Percentiles rank a stretch among this genome's conserved stretches.
These are phyloP conservation scores for Eutrema heterophyllum DNA, from an alignment of 345 rosid genomes.

Conservation along the genomic window DNA sequence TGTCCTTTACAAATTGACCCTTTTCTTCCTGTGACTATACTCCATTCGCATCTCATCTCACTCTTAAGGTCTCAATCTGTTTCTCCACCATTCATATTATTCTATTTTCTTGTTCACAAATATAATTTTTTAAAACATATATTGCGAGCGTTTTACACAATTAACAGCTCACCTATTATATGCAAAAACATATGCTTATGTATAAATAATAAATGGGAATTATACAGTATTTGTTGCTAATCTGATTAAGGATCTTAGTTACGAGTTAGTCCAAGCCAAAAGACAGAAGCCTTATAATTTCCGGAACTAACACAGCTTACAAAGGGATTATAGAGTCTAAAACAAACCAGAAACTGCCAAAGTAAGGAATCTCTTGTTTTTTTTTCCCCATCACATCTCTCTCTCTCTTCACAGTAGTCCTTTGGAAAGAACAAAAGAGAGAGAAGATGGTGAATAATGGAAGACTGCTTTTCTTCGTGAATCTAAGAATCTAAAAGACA, in stretches of 20 bases:
- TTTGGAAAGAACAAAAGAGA: constrained; percentile 24
- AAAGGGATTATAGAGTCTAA: constrained; percentile 10
- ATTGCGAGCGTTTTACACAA: not conserved
- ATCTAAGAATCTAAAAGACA: constrained; percentile 6
- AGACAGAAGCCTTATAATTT: constrained; percentile 12
- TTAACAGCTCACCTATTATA: not conserved
- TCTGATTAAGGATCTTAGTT: constrained; percentile 1
- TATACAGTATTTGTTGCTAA: not conserved
- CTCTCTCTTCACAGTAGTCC: constrained; percentile 20
- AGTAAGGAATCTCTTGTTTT: constrained; percentile 27
- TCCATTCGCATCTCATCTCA: constrained; percentile 17
- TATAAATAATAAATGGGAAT: not conserved
- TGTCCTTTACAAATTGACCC: constrained; percentile 23
- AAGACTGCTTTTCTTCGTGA: constrained; percentile 22
- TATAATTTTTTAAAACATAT: not conserved
- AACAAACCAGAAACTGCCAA: constrained; percentile 36
- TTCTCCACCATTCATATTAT: constrained; percentile 15
- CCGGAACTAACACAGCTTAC: constrained; percentile 17
- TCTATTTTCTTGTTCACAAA: not conserved
- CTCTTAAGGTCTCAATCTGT: not conserved
- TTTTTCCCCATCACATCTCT: constrained; percentile 10
- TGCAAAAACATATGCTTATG: not conserved
- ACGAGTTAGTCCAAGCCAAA: not conserved
- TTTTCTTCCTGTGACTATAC: constrained; percentile 28
- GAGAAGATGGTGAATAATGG: constrained; percentile 30